Base-by-base conservation (phyloP, 805 yeast species). In the Candida maltosa region DNA sequence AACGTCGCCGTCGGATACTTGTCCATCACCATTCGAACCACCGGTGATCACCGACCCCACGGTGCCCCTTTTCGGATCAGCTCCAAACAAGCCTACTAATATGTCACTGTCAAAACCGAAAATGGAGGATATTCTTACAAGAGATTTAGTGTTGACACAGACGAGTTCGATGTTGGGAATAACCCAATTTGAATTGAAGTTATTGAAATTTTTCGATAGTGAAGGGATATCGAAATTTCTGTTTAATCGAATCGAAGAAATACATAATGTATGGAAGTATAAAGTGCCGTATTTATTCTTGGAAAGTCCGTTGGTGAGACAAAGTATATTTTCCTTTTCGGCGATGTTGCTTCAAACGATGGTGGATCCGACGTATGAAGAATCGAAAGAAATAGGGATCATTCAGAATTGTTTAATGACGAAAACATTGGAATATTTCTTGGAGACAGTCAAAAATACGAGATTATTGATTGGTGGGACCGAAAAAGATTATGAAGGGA, bases 221-320 rank as follows among this genome's bases (percentile, higher is more conserved):
- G 47, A 47, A 25, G 58, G 67, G 35, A 38, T 58, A 5, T 45
- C 51, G 3, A 27, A 51, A 11, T 52, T 60, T 35, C 44, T 60
- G 7, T 54, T 44, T 39, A 52, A 50, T 7, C 47, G 44, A 24
- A 47, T 51, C 32, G 29, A 33, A 15, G 36, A 27, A 9, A 46
- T 52, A n/a, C 51, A 52, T 17, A 30, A 34, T 6, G 45, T 49
- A 5, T 61, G 65, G 65, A 42, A 43, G 10, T 24, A 29, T 9
- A 32, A 43, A 12, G 54, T 57, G 1, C 65, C 65, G 6, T 25
- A 33, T 8, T 35, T 47, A 18, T 60, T 59, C 35, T 38, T 48
- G 22, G 16, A 35, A 15, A 52, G 56, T 32, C 37, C 43, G 9
- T 35, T 59, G 38, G 50, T 61, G 16, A 46, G 62, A 30, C 50